A percentile compares a stretch with the other conserved stretches of the same genome.
Conservation (phyloP, 1,139 yeast genomes). For the Tardiomyces blankii region DNA sequence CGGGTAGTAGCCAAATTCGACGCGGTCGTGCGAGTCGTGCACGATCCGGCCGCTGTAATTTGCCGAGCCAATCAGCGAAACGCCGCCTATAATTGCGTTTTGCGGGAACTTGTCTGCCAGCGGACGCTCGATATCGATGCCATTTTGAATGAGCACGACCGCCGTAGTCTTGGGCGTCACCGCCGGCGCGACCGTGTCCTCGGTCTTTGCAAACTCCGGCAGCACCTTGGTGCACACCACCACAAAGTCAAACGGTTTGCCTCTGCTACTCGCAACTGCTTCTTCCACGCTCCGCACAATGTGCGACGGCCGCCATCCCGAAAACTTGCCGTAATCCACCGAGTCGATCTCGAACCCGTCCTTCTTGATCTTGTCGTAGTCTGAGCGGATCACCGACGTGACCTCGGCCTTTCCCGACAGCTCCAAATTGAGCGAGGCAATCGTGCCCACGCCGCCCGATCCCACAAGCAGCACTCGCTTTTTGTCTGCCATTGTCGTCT, state of each 20-base stretch:
- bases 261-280: conserved; percentile 24
- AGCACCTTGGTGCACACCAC: conserved; percentile 62
- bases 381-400: conserved; percentile 54
- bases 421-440: conserved; percentile 52
- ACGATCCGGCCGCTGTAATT: conserved; percentile 42
- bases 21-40: conserved; percentile 39
- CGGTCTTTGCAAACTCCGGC: conserved; percentile 54
- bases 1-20: conserved; percentile 44
- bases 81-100: conserved; percentile 53
- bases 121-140: conserved; percentile 59
- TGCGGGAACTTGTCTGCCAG: conserved; percentile 47
- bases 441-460: conserved; percentile 65
- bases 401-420: conserved; percentile 39
- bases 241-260: conserved; percentile 51
- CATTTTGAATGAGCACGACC: conserved; percentile 61
- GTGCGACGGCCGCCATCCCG: conserved; percentile 40
- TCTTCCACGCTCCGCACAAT: conserved; percentile 30
- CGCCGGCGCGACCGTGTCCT: conserved; percentile 48
- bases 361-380: conserved; percentile 39
- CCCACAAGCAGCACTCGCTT: conserved; percentile 42
- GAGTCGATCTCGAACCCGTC: conserved; percentile 54
- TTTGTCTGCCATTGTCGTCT: conserved; percentile 1
- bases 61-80: conserved; percentile 56
- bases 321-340: conserved; percentile 45
- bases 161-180: conserved; percentile 37